phyloP scores from a whole-genome alignment of 306 rosid species.

The Neltuma alba region DNA sequence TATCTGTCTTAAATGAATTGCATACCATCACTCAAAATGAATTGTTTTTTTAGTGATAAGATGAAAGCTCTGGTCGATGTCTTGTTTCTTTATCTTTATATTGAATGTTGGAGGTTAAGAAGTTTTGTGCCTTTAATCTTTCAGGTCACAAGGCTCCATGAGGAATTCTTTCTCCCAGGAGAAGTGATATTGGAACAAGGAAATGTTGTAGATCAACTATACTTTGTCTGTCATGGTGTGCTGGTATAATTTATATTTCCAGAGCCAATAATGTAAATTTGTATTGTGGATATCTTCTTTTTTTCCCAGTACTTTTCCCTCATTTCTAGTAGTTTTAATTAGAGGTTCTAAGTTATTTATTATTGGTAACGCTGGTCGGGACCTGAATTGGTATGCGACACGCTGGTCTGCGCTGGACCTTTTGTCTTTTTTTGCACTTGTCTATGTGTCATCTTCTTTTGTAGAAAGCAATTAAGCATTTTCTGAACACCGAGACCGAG shows the following conservation, averaged over 20 bases:
- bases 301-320: background rate
- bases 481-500: background rate
- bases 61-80: background rate
- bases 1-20: conserved; percentile 1
- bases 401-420: background rate
- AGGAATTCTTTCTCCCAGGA: conserved; percentile 97
- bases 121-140: conserved; percentile 31
- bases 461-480: conserved; percentile 30
- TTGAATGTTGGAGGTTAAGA: conserved; percentile 22
- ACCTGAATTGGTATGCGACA: background rate
- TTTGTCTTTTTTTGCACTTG: conserved; percentile 8
- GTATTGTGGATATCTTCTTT: conserved; percentile 10
- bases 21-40: background rate
- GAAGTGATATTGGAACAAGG: conserved; percentile 93
- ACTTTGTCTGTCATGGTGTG: conserved; percentile 85
- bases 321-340: conserved; percentile 23
- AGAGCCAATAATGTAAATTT: conserved; percentile 6
- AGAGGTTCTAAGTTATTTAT: conserved; percentile 18
- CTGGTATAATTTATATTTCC: conserved; percentile 62
- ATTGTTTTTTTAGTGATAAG: background rate
- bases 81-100: background rate
- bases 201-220: conserved; percentile 89
- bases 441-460: conserved; percentile 1
- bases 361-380: background rate
- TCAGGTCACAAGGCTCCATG: conserved; percentile 85